phyloP scores from a whole-genome alignment of 2,329 filamentous ascomycete species.

The Cytospora piceicola region DNA sequence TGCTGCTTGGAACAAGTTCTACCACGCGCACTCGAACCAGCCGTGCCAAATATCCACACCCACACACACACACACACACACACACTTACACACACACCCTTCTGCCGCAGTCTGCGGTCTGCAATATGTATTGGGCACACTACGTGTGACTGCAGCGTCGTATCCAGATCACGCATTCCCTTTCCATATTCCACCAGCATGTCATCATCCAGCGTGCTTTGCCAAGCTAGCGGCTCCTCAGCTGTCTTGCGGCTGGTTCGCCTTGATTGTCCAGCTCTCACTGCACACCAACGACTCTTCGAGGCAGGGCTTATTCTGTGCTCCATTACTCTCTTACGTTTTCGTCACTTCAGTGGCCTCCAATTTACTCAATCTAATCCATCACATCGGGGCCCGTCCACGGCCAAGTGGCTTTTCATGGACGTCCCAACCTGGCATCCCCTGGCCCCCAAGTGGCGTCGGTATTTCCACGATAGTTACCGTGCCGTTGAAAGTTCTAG shows the following conservation, averaged over 20 bases:
- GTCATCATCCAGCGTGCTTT: slow-evolving; percentile 7
- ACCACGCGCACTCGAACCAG: not conserved
- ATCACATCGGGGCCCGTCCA: slow-evolving; percentile 8
- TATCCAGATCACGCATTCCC: slow-evolving; percentile 28
- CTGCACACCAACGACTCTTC: not conserved
- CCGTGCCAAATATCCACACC: not conserved
- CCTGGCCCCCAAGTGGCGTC: slow-evolving; percentile 14
- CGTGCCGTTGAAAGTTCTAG: slow-evolving; percentile 14
- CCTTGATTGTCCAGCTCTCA: slow-evolving; percentile 19
- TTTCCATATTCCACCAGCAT: slow-evolving; percentile 12
- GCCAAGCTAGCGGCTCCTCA: slow-evolving; percentile 13
- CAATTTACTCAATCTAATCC: not conserved
- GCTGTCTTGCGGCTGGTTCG: slow-evolving; percentile 11
- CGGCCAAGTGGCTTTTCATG: slow-evolving; percentile 19
- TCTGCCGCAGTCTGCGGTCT: not conserved
- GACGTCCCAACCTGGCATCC: slow-evolving; percentile 9
- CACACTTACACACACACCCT: too few species aligned
- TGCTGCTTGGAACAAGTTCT: not conserved
- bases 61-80: too few species aligned
- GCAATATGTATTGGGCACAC: not conserved
- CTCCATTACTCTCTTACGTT: slow-evolving; percentile 7
- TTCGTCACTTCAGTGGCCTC: slow-evolving; percentile 10
- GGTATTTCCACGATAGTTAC: slow-evolving; percentile 13
- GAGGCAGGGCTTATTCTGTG: not conserved
- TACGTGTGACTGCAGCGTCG: slow-evolving; percentile 22